Percentiles rank a stretch among this genome's conserved stretches.
Evolutionary conservation across 441 rosid genomes (phyloP).

Genomic region (Rhodomyrtus psidioides): DNA sequence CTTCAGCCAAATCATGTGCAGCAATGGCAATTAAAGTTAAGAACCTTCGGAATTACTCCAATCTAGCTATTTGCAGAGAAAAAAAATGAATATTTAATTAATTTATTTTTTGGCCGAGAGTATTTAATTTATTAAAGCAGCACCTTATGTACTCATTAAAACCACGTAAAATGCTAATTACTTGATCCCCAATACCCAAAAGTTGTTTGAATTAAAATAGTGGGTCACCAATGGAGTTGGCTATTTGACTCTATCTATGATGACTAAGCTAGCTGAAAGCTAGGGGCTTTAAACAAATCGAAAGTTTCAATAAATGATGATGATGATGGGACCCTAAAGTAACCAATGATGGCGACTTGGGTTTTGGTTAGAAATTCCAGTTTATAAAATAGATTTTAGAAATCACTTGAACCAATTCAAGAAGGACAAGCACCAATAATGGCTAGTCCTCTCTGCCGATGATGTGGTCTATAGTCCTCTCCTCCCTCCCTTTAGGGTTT

Average conservation of each 20-base stretch:
- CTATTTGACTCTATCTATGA: neutral
- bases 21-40: neutral
- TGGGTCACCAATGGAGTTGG: neutral
- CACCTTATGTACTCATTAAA: neutral
- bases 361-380: neutral
- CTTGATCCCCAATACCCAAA: neutral
- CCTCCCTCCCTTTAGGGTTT: neutral
- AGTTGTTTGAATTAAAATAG: neutral
- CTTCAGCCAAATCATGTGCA: neutral
- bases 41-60: neutral
- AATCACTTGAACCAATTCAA: neutral
- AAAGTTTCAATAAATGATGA: neutral
- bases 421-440: neutral
- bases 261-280: neutral
- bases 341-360: neutral
- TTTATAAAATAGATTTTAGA: neutral
- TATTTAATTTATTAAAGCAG: neutral
- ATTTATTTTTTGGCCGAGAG: too few relatives aligned
- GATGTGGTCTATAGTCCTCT: neutral
- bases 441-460: neutral
- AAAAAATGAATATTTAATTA: neutral
- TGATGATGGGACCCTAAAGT: conserved; percentile 7
- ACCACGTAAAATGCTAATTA: neutral
- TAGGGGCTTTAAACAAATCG: neutral
- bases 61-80: neutral